Evolutionary conservation across 768 basidiomycete species (phyloP).

Genomic region (Serendipita vermifera): DNA sequence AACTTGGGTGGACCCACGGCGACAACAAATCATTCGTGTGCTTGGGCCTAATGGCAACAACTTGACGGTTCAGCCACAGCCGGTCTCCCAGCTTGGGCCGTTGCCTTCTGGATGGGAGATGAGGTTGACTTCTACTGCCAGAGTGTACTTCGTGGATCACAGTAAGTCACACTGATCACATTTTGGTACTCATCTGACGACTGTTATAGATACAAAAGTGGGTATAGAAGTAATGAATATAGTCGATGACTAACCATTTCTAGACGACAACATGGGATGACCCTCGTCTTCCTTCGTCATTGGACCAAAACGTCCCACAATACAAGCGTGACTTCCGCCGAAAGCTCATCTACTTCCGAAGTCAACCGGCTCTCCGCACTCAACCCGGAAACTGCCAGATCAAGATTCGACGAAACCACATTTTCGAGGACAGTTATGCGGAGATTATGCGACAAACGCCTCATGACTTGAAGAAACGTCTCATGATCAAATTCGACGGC

Average conservation of each 20-base stretch:
- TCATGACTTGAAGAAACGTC: constrained; percentile 51
- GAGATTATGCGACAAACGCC: constrained; percentile 72
- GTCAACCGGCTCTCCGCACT: constrained; percentile 69
- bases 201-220: constrained; percentile 19
- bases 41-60: constrained; percentile 90
- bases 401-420: constrained; percentile 64
- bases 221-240: too few relatives aligned
- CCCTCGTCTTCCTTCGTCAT: constrained; percentile 66
- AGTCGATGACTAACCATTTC: constrained; percentile 16
- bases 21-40: constrained; percentile 72
- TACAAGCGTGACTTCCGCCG: constrained; percentile 89
- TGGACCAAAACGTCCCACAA: constrained; percentile 85
- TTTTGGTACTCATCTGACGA: not conserved
- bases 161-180: constrained; percentile 33
- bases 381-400: constrained; percentile 75
- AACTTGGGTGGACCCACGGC: constrained; percentile 82
- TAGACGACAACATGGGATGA: constrained; percentile 90
- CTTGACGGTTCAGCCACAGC: constrained; percentile 37
- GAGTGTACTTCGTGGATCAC: constrained; percentile 90
- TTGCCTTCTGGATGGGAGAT: constrained; percentile 93
- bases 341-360: constrained; percentile 86
- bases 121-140: constrained; percentile 70
- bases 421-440: constrained; percentile 78
- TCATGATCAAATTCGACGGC: constrained; percentile 65
- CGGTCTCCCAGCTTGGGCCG: constrained; percentile 52